Percentiles rank a stretch among this genome's conserved stretches.
Conservation (phyloP, 2,329 filamentous ascomycete species). For the Sarocladium kiliense region DNA sequence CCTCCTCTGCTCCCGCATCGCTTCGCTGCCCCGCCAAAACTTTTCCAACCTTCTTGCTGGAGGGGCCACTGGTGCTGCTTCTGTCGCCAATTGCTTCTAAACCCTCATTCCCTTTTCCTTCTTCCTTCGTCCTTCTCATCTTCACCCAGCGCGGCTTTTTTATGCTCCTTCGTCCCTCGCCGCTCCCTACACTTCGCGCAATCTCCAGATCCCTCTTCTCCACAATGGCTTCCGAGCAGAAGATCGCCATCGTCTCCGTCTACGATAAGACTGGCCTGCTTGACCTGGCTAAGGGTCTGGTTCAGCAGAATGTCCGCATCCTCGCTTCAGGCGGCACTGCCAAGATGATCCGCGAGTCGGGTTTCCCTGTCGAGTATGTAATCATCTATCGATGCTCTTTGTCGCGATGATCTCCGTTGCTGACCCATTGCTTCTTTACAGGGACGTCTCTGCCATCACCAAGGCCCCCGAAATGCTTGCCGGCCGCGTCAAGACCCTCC, state of each 20-base stretch:
- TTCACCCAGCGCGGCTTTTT: not conserved
- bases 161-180: not conserved
- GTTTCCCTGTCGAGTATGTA: constrained; percentile 82
- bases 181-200: not conserved
- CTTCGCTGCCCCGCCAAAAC: constrained; percentile 8
- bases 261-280: constrained; percentile 97
- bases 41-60: constrained; percentile 6
- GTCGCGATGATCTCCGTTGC: not conserved
- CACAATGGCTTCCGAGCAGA: constrained; percentile 39
- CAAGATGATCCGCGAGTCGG: constrained; percentile 93
- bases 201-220: constrained; percentile 6
- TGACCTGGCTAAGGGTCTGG: constrained; percentile 85
- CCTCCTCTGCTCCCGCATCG: not conserved
- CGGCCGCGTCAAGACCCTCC: constrained; percentile 82
- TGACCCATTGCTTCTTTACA: constrained; percentile 27
- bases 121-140: not conserved
- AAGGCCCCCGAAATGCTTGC: constrained; percentile 95
- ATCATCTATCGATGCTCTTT: not conserved
- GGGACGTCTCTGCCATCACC: constrained; percentile 96
- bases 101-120: not conserved
- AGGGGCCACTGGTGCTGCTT: not conserved
- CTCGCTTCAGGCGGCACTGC: constrained; percentile 93
- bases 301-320: constrained; percentile 84
- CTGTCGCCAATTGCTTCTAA: not conserved
- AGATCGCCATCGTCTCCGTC: constrained; percentile 89